phyloP scores from a whole-genome alignment of 345 rosid genomes.

The Capsella bursapastoris region DNA sequence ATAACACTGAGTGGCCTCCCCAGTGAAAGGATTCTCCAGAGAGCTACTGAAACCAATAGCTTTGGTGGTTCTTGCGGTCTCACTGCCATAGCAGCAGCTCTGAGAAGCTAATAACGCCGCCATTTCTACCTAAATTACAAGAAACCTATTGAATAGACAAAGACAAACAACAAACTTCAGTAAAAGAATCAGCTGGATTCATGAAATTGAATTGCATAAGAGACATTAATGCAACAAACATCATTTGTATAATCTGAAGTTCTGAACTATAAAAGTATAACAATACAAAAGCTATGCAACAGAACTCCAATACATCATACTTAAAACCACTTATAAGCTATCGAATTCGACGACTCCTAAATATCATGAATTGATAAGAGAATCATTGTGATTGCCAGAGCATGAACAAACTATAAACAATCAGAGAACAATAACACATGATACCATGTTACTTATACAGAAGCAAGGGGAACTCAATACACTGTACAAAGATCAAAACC shows the following conservation, averaged over 20 bases:
- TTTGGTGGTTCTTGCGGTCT: conserved; percentile 50
- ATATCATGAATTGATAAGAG: conserved; percentile 5
- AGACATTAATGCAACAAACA: conserved; percentile 2
- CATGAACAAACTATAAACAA: neutral
- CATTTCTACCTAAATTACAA: conserved; percentile 51
- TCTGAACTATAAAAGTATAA: neutral
- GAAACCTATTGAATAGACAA: neutral
- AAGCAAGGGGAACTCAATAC: conserved; percentile 10
- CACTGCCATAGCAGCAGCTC: conserved; percentile 63
- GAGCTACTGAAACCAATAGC: conserved; percentile 62
- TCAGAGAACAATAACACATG: neutral
- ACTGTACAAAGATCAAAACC: neutral
- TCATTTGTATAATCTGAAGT: neutral
- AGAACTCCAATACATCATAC: neutral
- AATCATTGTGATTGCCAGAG: conserved; percentile 4
- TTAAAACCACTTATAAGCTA: conserved; percentile 1
- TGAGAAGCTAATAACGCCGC: conserved; percentile 80
- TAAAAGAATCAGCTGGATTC: neutral
- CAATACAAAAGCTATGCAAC: neutral
- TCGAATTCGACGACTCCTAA: neutral
- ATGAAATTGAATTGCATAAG: neutral
- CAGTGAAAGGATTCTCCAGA: conserved; percentile 46
- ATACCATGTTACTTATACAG: neutral
- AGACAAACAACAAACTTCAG: neutral
- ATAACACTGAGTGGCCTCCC: conserved; percentile 32